A percentile compares a stretch with the other conserved stretches of the same genome.
Evolutionary conservation across 176 grass and related monocot genomes (phyloP).

Genomic region (Guadua angustifolia): DNA sequence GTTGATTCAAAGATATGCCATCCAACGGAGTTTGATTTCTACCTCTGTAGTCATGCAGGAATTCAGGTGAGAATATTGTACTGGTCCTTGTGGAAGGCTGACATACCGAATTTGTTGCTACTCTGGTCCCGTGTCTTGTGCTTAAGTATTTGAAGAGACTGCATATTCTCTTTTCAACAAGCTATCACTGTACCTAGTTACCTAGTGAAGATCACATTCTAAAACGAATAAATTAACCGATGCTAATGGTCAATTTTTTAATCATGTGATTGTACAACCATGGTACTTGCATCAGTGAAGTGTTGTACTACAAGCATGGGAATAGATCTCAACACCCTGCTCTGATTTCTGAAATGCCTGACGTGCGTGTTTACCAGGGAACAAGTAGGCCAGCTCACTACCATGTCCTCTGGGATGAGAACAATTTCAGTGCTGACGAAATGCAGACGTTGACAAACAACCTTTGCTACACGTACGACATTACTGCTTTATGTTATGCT

Average conservation of each 20-base stretch:
- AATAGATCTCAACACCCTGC: slow-evolving; percentile 33
- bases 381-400: slow-evolving; percentile 85
- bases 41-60: slow-evolving; percentile 99
- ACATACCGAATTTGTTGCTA: slow-evolving; percentile 40
- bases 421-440: slow-evolving; percentile 77
- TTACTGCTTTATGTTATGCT: background rate
- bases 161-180: slow-evolving; percentile 39
- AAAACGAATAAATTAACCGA: slow-evolving; percentile 38
- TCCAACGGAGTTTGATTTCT: slow-evolving; percentile 98
- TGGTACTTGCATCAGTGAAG: slow-evolving; percentile 31
- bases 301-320: slow-evolving; percentile 21
- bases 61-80: slow-evolving; percentile 80
- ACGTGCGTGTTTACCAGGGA: slow-evolving; percentile 60
- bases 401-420: slow-evolving; percentile 90
- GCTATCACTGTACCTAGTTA: slow-evolving; percentile 34
- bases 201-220: slow-evolving; percentile 29
- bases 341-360: slow-evolving; percentile 43
- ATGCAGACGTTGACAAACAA: slow-evolving; percentile 99
- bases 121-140: slow-evolving; percentile 24
- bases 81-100: slow-evolving; percentile 31
- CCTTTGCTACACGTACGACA: slow-evolving; percentile 97
- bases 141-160: slow-evolving; percentile 32
- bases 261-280: slow-evolving; percentile 48
- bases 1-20: slow-evolving; percentile 99
- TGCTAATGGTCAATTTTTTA: slow-evolving; percentile 12